Evolutionary conservation across 257 asterid species (phyloP).

Genomic region (Jaltomata sinuosa): DNA sequence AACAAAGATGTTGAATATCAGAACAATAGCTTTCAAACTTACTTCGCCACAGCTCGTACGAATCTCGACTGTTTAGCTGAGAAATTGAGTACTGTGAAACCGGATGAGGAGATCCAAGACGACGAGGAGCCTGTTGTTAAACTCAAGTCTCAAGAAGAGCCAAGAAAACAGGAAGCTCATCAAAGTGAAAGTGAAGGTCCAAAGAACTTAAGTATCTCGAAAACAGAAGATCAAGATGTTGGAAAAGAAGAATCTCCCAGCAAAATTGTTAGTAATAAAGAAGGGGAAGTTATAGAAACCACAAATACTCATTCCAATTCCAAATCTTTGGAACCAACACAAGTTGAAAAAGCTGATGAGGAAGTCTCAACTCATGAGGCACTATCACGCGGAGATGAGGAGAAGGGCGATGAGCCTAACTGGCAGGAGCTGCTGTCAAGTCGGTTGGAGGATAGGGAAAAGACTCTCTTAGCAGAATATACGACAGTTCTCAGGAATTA

Average conservation of each 20-base stretch:
- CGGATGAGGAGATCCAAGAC: constrained; percentile 59
- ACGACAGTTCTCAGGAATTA: constrained; percentile 57
- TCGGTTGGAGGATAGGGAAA: constrained; percentile 73
- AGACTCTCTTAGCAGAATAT: constrained; percentile 57
- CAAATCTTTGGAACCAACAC: constrained; percentile 10
- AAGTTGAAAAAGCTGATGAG: constrained; percentile 7
- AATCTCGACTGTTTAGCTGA: constrained; percentile 53
- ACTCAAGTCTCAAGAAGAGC: constrained; percentile 7
- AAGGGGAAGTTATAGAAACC: constrained; percentile 12
- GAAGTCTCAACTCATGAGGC: background rate
- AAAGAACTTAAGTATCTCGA: background rate
- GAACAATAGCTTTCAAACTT: constrained; percentile 38
- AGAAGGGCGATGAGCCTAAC: constrained; percentile 30
- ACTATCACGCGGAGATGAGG: constrained; percentile 6
- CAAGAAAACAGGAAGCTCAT: background rate
- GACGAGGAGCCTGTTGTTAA: background rate
- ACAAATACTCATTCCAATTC: background rate
- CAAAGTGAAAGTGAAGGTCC: background rate
- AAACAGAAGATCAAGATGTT: background rate
- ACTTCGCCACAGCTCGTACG: constrained; percentile 44
- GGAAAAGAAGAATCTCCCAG: constrained; percentile 1
- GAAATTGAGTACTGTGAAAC: constrained; percentile 44
- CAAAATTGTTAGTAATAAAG: constrained; percentile 4
- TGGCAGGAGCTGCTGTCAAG: constrained; percentile 71
- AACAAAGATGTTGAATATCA: constrained; percentile 51